phyloP scores from a whole-genome alignment of 495 filamentous ascomycete species.

The Trichoderma virens region DNA sequence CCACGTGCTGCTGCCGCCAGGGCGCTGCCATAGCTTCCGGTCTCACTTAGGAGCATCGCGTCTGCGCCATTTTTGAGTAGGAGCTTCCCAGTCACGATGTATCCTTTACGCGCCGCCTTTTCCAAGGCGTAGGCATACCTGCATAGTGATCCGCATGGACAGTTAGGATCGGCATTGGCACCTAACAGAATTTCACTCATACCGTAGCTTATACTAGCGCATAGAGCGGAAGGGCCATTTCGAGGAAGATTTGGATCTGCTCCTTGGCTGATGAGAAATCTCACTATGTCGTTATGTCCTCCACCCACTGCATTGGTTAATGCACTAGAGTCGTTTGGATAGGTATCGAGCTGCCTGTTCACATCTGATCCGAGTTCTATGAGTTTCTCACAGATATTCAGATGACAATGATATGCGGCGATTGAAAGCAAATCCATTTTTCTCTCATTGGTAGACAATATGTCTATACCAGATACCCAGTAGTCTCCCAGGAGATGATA shows the following conservation, averaged over 20 bases:
- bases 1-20: slow-evolving; percentile 20
- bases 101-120: background rate
- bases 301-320: background rate
- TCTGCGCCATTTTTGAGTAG: background rate
- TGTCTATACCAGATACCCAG: background rate
- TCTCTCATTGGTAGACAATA: background rate
- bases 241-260: background rate
- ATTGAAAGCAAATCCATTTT: background rate
- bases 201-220: background rate
- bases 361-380: background rate
- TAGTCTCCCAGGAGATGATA: background rate
- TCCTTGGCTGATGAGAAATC: background rate
- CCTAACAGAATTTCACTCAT: background rate
- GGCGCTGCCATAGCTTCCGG: slow-evolving; percentile 19
- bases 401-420: background rate
- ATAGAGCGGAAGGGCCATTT: background rate
- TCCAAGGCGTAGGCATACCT: background rate
- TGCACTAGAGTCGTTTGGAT: background rate
- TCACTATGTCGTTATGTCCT: background rate
- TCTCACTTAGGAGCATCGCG: slow-evolving; percentile 12
- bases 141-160: background rate
- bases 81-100: background rate
- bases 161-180: background rate
- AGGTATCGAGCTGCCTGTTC: background rate
- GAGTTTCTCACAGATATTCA: background rate